phyloP scores from a whole-genome alignment of 2,329 filamentous ascomycete genomes.

The Trichoderma sp. region DNA sequence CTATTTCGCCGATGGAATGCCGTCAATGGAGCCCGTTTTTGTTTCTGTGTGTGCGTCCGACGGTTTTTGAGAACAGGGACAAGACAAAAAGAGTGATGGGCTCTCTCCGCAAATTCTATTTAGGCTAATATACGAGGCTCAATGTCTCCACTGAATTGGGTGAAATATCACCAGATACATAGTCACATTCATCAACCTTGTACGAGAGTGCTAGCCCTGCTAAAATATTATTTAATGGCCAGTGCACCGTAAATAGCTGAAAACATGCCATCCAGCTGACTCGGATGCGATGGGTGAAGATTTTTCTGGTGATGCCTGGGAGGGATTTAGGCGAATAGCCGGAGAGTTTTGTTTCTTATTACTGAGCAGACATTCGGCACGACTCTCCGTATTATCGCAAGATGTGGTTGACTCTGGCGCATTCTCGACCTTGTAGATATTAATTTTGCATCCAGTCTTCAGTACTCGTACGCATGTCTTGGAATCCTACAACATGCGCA shows the following conservation, averaged over 20 bases:
- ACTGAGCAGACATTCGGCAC: neutral
- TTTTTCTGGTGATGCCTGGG: neutral
- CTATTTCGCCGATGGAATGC: conserved; percentile 19
- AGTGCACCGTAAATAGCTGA: neutral
- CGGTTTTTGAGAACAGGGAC: neutral
- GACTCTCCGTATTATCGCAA: neutral
- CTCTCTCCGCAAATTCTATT: conserved; percentile 13
- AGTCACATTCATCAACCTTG: neutral
- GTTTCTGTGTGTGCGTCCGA: neutral
- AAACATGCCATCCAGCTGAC: neutral
- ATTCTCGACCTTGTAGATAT: neutral
- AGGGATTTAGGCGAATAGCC: neutral
- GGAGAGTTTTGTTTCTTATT: neutral
- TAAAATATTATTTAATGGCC: neutral
- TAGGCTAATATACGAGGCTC: conserved; percentile 3
- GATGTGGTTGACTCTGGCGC: neutral
- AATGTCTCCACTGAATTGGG: conserved; percentile 15
- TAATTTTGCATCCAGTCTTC: no score
- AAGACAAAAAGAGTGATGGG: neutral
- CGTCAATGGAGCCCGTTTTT: conserved; percentile 2
- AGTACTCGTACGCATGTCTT: neutral
- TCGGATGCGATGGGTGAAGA: neutral
- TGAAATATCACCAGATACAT: conserved; percentile 8
- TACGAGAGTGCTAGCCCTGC: neutral
- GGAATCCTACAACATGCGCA: neutral